Conservation (phyloP, 768 basidiomycete species). For the Mycena alexandri region DNA sequence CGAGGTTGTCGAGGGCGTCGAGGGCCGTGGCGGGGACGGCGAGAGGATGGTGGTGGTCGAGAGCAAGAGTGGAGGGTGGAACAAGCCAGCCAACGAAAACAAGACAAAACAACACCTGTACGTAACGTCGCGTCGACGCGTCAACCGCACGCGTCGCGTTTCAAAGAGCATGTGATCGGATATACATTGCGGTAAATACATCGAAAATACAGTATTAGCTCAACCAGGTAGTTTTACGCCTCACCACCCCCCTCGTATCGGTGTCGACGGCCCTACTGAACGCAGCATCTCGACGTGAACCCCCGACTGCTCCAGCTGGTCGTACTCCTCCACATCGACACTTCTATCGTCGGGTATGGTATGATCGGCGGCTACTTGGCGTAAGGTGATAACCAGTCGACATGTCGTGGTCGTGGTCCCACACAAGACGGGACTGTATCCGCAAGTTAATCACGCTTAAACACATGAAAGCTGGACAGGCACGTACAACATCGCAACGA, state of each 20-base stretch:
- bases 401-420: conserved; percentile 34
- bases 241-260: conserved; percentile 22
- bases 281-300: conserved; percentile 36
- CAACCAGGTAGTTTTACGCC: not conserved
- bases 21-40: conserved; percentile 3
- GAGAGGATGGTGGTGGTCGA: conserved; percentile 29
- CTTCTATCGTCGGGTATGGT: not conserved
- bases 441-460: not conserved
- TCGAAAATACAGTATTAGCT: conserved; percentile 10
- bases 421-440: conserved; percentile 32
- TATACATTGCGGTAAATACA: conserved; percentile 10
- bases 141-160: conserved; percentile 36
- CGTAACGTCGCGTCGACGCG: too few relatives aligned
- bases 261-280: conserved; percentile 34
- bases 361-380: conserved; percentile 21
- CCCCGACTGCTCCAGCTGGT: conserved; percentile 28
- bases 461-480: not conserved
- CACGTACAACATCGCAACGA: conserved; percentile 38
- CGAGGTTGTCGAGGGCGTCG: conserved; percentile 17
- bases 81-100: conserved; percentile 25
- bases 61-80: conserved; percentile 27
- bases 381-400: conserved; percentile 33
- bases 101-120: conserved; percentile 19
- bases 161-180: not conserved
- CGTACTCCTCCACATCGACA: conserved; percentile 23